Conservation (phyloP, 73 alveolate species). For the Paramecium tetraurelia region DNA sequence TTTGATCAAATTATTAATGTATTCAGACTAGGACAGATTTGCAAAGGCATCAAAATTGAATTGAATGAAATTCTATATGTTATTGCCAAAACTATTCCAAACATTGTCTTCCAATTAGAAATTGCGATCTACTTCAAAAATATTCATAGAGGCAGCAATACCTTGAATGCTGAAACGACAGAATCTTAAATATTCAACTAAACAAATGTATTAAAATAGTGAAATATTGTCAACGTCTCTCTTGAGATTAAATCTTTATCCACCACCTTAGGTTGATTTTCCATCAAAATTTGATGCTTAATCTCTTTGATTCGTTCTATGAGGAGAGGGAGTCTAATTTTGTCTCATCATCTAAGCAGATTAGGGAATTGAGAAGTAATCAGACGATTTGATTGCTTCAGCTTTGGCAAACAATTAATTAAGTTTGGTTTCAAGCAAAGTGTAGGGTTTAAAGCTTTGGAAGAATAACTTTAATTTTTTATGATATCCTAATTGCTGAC, state of each 20-base stretch:
- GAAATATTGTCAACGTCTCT: background rate
- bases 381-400: background rate
- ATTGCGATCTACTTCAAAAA: background rate
- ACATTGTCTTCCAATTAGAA: constrained; percentile 29
- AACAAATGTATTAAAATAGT: background rate
- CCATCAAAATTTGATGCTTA: background rate
- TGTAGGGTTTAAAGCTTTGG: background rate
- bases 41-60: background rate
- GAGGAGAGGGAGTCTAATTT: background rate
- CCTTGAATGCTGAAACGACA: background rate
- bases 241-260: background rate
- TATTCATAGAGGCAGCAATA: background rate
- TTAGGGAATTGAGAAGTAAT: background rate
- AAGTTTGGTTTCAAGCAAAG: background rate
- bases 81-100: constrained; percentile 31
- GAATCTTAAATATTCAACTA: background rate
- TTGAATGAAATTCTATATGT: background rate
- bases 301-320: background rate
- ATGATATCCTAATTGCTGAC: background rate
- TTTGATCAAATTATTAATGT: background rate
- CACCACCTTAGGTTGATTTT: constrained; percentile 5
- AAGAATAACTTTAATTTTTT: background rate
- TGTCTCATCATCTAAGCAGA: background rate
- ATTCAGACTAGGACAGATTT: background rate
- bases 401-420: background rate